Conservation (phyloP, 2,329 filamentous ascomycete species). For the Immersiporthe knoxdaviesiana region DNA sequence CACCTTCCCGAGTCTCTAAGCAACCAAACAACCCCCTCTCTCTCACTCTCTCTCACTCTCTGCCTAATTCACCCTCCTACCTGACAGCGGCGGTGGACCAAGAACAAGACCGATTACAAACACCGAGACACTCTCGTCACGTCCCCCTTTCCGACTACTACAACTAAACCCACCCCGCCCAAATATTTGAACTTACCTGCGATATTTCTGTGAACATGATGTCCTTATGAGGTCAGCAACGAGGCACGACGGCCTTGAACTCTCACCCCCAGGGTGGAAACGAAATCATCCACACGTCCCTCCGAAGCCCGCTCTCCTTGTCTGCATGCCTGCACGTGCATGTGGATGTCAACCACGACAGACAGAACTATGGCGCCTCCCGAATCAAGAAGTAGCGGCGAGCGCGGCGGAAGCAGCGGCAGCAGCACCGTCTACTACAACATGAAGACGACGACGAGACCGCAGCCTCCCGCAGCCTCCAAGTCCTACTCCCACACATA, state of each 20-base stretch:
- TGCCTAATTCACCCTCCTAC: not conserved
- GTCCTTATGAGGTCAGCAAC: constrained; percentile 20
- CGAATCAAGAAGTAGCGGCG: constrained; percentile 37
- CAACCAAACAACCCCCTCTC: not conserved
- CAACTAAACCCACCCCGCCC: not conserved
- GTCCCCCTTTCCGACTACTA: not conserved
- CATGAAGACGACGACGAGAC: constrained; percentile 50
- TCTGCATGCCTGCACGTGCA: constrained; percentile 16
- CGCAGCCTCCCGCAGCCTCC: constrained; percentile 41
- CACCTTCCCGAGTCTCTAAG: not conserved
- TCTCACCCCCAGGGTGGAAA: constrained; percentile 19
- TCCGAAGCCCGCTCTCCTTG: constrained; percentile 15
- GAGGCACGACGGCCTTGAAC: constrained; percentile 23
- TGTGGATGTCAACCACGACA: not conserved
- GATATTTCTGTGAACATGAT: constrained; percentile 17
- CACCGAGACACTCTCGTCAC: not conserved
- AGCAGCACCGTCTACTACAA: constrained; percentile 46
- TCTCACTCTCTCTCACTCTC: not conserved
- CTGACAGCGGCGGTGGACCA: not conserved
- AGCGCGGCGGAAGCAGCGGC: constrained; percentile 21
- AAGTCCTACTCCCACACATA: constrained; percentile 36
- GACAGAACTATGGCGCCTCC: constrained; percentile 32
- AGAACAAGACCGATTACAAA: not conserved
- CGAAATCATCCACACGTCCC: constrained; percentile 20
- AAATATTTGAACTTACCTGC: not conserved